Conservation (phyloP, 768 basidiomycete genomes). For the Boletus rufocinnamomeus region DNA sequence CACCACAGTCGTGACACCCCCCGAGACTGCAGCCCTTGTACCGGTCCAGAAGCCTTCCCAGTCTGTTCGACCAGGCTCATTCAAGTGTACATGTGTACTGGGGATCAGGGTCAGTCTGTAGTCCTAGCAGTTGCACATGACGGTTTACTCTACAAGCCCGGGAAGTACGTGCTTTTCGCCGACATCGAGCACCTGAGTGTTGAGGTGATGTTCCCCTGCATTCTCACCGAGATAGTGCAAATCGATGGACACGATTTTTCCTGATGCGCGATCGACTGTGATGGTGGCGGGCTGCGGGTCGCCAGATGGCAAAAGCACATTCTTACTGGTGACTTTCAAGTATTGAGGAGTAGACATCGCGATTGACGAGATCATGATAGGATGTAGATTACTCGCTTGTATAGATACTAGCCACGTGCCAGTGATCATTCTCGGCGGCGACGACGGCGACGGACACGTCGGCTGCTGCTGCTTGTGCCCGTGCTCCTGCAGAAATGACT, state of each 20-base stretch:
- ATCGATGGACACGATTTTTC: constrained; percentile 59
- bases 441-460: neutral
- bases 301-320: constrained; percentile 55
- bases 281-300: constrained; percentile 65
- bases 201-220: constrained; percentile 22
- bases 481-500: constrained; percentile 19
- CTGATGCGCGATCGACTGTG: constrained; percentile 53
- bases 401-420: constrained; percentile 13
- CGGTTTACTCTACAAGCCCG: constrained; percentile 74
- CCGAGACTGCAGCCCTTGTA: constrained; percentile 87
- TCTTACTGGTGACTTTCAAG: constrained; percentile 52
- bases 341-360: constrained; percentile 16
- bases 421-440: too few species aligned
- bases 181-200: constrained; percentile 52
- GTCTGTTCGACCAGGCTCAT: constrained; percentile 89
- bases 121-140: neutral
- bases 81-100: constrained; percentile 90
- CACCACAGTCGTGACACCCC: constrained; percentile 92
- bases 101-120: neutral
- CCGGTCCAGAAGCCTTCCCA: constrained; percentile 96
- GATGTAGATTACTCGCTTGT: neutral
- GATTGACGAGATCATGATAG: constrained; percentile 8
- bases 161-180: constrained; percentile 66
- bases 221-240: constrained; percentile 35
- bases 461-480: neutral